phyloP scores from a whole-genome alignment of 2,329 filamentous ascomycete species.

The Phaeosphaeriaceae sp. region DNA sequence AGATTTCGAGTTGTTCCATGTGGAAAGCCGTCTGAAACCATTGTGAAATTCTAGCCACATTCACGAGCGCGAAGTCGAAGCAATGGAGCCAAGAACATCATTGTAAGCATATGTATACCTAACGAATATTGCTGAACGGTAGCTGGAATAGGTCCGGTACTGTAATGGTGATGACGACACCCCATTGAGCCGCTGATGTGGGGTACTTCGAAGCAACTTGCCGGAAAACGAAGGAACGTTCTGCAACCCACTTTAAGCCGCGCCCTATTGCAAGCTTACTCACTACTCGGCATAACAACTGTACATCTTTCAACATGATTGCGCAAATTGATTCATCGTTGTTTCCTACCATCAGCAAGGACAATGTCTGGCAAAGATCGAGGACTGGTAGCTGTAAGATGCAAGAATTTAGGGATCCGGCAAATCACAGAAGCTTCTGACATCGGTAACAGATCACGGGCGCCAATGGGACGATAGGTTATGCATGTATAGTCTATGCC shows the following conservation, averaged over 20 bases:
- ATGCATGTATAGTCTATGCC: conserved; percentile 37
- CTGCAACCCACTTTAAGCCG: conserved; percentile 6
- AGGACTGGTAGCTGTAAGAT: conserved; percentile 36
- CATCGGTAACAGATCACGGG: conserved; percentile 37
- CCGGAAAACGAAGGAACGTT: conserved; percentile 12
- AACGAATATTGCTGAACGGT: neutral
- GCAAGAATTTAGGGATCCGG: neutral
- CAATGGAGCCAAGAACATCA: neutral
- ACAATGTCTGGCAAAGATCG: conserved; percentile 21
- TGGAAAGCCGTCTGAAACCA: conserved; percentile 13
- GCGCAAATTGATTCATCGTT: neutral
- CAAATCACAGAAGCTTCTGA: conserved; percentile 4
- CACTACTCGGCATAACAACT: neutral
- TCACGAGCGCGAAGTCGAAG: neutral
- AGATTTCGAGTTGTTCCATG: conserved; percentile 24
- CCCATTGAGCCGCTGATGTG: conserved; percentile 6
- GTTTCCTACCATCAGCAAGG: neutral
- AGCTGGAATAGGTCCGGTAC: neutral
- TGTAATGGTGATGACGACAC: conserved; percentile 10
- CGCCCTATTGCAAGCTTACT: conserved; percentile 10
- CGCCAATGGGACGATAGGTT: conserved; percentile 46
- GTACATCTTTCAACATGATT: neutral
- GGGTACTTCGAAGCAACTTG: conserved; percentile 8
- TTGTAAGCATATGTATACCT: neutral
- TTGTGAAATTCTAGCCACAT: neutral